phyloP scores from a whole-genome alignment of 495 filamentous ascomycete genomes.

The Podospora pseudoanserina region DNA sequence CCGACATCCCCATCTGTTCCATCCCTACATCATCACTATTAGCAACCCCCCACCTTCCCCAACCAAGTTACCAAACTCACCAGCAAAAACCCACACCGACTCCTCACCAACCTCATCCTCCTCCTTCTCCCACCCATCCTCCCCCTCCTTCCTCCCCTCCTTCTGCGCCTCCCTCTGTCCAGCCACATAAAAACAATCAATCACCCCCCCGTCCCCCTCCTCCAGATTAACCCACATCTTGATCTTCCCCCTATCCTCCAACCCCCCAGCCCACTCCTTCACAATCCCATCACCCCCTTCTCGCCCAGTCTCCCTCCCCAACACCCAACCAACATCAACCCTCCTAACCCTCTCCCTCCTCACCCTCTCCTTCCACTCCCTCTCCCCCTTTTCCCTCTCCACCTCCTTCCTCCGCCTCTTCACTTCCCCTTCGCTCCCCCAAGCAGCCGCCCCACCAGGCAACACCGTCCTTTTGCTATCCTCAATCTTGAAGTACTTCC shows the following conservation, averaged over 20 bases:
- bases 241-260: slow-evolving; percentile 23
- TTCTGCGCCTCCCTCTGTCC: slow-evolving; percentile 24
- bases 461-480: neutral
- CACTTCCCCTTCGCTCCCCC: slow-evolving; percentile 28
- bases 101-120: slow-evolving; percentile 13
- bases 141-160: slow-evolving; percentile 16
- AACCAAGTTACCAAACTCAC: slow-evolving; percentile 22
- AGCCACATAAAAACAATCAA: slow-evolving; percentile 9
- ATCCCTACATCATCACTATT: neutral
- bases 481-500: slow-evolving; percentile 44
- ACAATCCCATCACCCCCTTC: slow-evolving; percentile 3
- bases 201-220: neutral
- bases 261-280: slow-evolving; percentile 20
- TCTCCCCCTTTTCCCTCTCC: slow-evolving; percentile 10
- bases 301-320: slow-evolving; percentile 17
- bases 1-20: neutral
- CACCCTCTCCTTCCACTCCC: slow-evolving; percentile 3
- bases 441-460: slow-evolving; percentile 27
- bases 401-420: slow-evolving; percentile 36
- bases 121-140: neutral
- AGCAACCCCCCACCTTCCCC: neutral
- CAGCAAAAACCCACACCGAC: slow-evolving; percentile 20
- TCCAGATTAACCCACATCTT: slow-evolving; percentile 4
- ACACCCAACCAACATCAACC: slow-evolving; percentile 11
- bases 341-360: slow-evolving; percentile 24